These are phyloP conservation scores for Cystofilobasidium ferigula DNA, from an alignment of 768 basidiomycete species.

Conservation along the genomic window DNA sequence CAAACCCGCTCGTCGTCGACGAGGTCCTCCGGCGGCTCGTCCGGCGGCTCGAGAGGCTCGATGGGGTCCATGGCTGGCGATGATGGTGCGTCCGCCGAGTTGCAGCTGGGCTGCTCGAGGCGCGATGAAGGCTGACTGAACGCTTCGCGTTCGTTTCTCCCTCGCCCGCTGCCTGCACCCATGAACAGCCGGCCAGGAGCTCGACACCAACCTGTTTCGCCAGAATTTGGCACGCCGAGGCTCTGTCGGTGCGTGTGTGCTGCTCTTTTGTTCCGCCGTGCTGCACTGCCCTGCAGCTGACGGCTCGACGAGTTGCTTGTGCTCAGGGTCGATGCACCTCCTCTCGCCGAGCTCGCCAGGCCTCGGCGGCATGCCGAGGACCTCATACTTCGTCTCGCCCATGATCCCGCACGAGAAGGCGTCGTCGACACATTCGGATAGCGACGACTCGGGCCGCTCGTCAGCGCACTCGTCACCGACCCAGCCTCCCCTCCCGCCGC, in stretches of 20 bases:
- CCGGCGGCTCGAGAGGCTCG: neutral
- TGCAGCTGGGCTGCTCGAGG: neutral
- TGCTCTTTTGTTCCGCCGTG: no score
- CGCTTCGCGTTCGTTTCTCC: no score
- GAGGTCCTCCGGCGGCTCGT: neutral
- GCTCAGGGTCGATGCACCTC: neutral
- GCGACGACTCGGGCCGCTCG: neutral
- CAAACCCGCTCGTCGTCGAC: neutral
- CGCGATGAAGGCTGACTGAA: no score
- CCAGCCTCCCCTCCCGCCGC: slow-evolving; percentile 18
- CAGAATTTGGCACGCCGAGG: no score
- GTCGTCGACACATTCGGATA: neutral
- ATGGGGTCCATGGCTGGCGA: no score
- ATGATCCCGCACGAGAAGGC: neutral
- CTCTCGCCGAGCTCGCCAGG: neutral
- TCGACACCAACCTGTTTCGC: no score
- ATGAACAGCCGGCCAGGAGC: no score
- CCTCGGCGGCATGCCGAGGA: neutral
- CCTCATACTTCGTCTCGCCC: neutral
- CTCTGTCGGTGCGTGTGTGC: no score
- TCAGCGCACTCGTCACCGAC: neutral
- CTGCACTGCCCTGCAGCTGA: no score
- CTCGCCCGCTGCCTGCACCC: no score
- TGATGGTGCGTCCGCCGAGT: neutral
- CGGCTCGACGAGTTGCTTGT: no score